Percentiles rank a stretch among this genome's conserved stretches.
phyloP scores from a whole-genome alignment of 495 filamentous ascomycete species.

The Stereocaulon alpinum region DNA sequence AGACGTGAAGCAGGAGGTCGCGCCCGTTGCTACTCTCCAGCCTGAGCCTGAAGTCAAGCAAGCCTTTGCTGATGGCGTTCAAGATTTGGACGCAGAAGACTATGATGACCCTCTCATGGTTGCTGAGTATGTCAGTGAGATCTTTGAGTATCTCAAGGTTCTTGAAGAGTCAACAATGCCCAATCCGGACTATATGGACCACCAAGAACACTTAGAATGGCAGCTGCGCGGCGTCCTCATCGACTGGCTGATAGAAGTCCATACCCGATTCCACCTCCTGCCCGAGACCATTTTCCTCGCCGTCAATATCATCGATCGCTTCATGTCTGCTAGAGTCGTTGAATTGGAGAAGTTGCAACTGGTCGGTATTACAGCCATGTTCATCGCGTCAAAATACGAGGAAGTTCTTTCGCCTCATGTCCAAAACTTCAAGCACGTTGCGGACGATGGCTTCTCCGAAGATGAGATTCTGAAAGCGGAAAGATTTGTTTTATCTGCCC shows the following conservation, averaged over 20 bases:
- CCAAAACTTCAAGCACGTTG: constrained; percentile 89
- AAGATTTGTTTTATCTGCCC: constrained; percentile 76
- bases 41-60: constrained; percentile 31
- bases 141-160: constrained; percentile 90
- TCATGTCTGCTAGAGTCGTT: constrained; percentile 86
- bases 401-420: constrained; percentile 96
- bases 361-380: constrained; percentile 95
- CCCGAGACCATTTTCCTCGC: constrained; percentile 97
- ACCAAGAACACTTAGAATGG: constrained; percentile 92
- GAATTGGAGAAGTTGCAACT: constrained; percentile 91
- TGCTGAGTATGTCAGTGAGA: constrained; percentile 92
- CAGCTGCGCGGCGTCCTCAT: constrained; percentile 96
- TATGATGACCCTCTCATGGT: constrained; percentile 92
- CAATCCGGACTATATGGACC: constrained; percentile 87
- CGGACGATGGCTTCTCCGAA: constrained; percentile 94
- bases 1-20: constrained; percentile 21
- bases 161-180: constrained; percentile 75
- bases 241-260: constrained; percentile 97
- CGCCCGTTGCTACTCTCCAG: constrained; percentile 23
- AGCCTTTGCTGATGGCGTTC: constrained; percentile 39
- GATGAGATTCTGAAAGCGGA: constrained; percentile 94
- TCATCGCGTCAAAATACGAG: constrained; percentile 98
- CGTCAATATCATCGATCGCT: constrained; percentile 97
- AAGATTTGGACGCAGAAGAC: constrained; percentile 76
- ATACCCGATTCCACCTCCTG: constrained; percentile 90